Evolutionary conservation across 2,329 filamentous ascomycete genomes (phyloP), one percentile per base, ranked within the genome.

Genomic region (Xylariaceae sp.): DNA sequence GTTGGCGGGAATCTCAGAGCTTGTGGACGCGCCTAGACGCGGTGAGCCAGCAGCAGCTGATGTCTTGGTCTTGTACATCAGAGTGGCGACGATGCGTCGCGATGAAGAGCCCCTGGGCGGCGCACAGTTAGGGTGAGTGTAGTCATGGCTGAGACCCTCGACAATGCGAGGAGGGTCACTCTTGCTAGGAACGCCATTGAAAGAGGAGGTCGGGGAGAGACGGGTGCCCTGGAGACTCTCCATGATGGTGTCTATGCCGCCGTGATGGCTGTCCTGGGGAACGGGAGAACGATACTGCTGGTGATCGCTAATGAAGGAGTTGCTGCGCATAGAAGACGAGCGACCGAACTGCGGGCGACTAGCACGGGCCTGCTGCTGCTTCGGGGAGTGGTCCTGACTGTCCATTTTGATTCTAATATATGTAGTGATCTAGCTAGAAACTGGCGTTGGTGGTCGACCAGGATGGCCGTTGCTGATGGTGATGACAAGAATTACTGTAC

Each of bases 181-280:
- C 35, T 81, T 77, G 56, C 82, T 83, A 6, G 84, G 84, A 53
- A 87, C 77, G 60, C 85, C 85, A 64, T 80, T 84, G 74, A 84
- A 73, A 11, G 75, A 62, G 66, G 75, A 78, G 10, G 77, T 72
- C 59, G 74, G 69, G 17, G 73, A 73, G 61, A 77, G 68, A 47
- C 70, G 71, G 39, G 73, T 70, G 35, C 71, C 71, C 61, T 75
- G 74, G 37, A 80, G 67, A 61, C 83, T 81, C 71, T 87, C 84
- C 55, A 87, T 80, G 13, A 87, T 83, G 51, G 83, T 84, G 69
- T 88, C 85, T 66, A 87, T 87, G 62, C 83, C 84, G 63, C 84
- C 83, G 69, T 82, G 79, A 17, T 60, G 61, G 59, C 75, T 76
- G 34, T 85, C 83, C 51, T 80, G 76, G 61, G 77, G 77, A 60